Evolutionary conservation across 2,329 filamentous ascomycete genomes (phyloP), one percentile per base, ranked within the genome.

Genomic region (Sclerotinia minor): DNA sequence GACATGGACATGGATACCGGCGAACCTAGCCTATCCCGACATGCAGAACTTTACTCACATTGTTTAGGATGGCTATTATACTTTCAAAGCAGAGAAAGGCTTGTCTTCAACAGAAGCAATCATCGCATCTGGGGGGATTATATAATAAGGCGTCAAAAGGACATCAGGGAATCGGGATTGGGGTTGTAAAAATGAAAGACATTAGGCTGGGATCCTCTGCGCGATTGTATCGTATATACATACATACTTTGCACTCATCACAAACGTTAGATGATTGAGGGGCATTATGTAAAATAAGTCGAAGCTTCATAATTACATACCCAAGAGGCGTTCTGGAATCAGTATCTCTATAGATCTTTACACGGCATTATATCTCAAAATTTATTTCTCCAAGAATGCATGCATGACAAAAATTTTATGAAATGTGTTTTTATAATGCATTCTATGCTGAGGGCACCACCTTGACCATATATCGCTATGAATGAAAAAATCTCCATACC

Each of bases 371-470:
- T 21, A 50, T 38, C 21, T 44, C 3, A 26, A n/a, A 29, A 41
- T 32, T 19, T 35, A 54, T n/a, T 64, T n/a, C 49, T 54, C 19
- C 15, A 5, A 38, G 15, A 21, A 29, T 35, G n/a, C n/a, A 64
- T 29, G 49, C 49, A 44, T n/a, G 7, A 4, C 13, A 21, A 13
- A n/a, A 19, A 2, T 44, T 9, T 64, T 54, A 44, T 32, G 24
- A 64, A 24, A 64, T 44, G 17, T 54, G 45, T 52, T 64, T 66
- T 58, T 63, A 60, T 67, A 52, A 58, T 32, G 66, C 59, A 68
- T 61, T 70, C 69, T 71, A 71, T 71, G 50, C 52, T 67, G 32
- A 59, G 54, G 67, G 44, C 45, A 67, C 67, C 63, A 58, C 38
- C n/a, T 38, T 38, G 38, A 50, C 53, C 61, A 68, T 24, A 57